These are phyloP conservation scores for Backusella liffmaniae DNA, from an alignment of 192 early-diverging fungal genomes.

Conservation along the genomic window DNA sequence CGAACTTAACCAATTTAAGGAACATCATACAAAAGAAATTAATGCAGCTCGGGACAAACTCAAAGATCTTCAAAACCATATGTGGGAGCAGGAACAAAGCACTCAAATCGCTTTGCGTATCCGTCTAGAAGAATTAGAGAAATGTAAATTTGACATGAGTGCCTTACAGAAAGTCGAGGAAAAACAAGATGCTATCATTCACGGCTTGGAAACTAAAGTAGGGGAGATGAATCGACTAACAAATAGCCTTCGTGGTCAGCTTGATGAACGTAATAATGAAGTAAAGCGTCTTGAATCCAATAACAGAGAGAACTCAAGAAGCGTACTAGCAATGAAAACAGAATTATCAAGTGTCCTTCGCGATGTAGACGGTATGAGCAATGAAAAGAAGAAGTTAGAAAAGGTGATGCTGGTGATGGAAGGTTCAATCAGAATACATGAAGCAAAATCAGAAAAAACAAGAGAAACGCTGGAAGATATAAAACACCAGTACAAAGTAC, in stretches of 20 bases:
- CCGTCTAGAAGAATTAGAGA: slow-evolving; percentile 29
- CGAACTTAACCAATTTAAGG: background rate
- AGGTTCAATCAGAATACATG: slow-evolving; percentile 18
- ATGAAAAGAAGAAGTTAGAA: slow-evolving; percentile 23
- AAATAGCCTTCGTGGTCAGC: slow-evolving; percentile 10
- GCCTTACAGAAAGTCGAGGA: slow-evolving; percentile 25
- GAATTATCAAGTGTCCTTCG: slow-evolving; percentile 22
- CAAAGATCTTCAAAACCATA: slow-evolving; percentile 17
- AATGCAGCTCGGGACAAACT: background rate
- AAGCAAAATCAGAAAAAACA: slow-evolving; percentile 18
- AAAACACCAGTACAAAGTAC: slow-evolving; percentile 20
- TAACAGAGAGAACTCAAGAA: slow-evolving; percentile 14
- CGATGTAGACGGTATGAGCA: slow-evolving; percentile 22
- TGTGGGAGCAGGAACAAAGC: slow-evolving; percentile 27
- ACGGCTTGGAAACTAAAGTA: slow-evolving; percentile 25
- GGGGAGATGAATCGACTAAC: slow-evolving; percentile 21
- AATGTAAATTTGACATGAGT: slow-evolving; percentile 19
- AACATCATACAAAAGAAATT: background rate
- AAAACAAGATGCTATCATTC: slow-evolving; percentile 27
- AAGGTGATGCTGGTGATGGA: slow-evolving; percentile 26
- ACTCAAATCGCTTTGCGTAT: slow-evolving; percentile 20
- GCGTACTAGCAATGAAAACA: slow-evolving; percentile 11
- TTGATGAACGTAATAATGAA: slow-evolving; percentile 17
- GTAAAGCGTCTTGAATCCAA: slow-evolving; percentile 11
- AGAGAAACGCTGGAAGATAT: slow-evolving; percentile 25